Percentiles rank a stretch among this genome's conserved stretches.
Evolutionary conservation across 2,329 filamentous ascomycete species (phyloP).

Genomic region (Chaetomiaceae sp.): DNA sequence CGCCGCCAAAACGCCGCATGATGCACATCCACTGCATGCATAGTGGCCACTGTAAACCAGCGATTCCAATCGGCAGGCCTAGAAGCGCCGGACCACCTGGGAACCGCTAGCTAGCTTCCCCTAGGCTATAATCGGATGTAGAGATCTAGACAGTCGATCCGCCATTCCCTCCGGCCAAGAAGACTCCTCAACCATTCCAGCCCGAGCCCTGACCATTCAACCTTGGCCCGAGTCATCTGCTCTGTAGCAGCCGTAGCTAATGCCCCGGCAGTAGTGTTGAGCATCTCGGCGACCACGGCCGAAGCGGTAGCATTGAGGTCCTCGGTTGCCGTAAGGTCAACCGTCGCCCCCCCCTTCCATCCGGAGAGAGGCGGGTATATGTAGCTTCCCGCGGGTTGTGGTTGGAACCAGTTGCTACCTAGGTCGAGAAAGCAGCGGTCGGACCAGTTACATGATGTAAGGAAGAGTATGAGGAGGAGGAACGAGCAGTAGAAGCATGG

Average conservation of each 20-base stretch:
- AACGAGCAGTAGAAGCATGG: slow-evolving; percentile 98
- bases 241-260: slow-evolving; percentile 65
- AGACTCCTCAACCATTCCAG: slow-evolving; percentile 83
- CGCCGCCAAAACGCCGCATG: not conserved
- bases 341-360: slow-evolving; percentile 17
- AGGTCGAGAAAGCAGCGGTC: slow-evolving; percentile 93
- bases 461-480: slow-evolving; percentile 89
- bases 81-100: no score
- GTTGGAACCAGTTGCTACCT: slow-evolving; percentile 85
- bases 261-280: slow-evolving; percentile 67
- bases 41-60: not conserved
- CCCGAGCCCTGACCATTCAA: slow-evolving; percentile 71
- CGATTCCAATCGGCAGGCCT: not conserved
- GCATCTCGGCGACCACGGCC: slow-evolving; percentile 42
- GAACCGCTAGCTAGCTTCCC: not conserved
- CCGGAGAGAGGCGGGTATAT: slow-evolving; percentile 23
- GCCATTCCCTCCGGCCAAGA: slow-evolving; percentile 80
- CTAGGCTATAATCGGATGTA: slow-evolving; percentile 66
- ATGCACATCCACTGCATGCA: not conserved
- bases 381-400: slow-evolving; percentile 50
- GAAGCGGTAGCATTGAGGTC: slow-evolving; percentile 43
- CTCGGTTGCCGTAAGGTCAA: slow-evolving; percentile 32
- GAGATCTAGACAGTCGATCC: slow-evolving; percentile 85
- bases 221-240: slow-evolving; percentile 49
- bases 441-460: slow-evolving; percentile 86